Evolutionary conservation across 2,329 filamentous ascomycete species (phyloP).

Genomic region (Botrytis medusae): DNA sequence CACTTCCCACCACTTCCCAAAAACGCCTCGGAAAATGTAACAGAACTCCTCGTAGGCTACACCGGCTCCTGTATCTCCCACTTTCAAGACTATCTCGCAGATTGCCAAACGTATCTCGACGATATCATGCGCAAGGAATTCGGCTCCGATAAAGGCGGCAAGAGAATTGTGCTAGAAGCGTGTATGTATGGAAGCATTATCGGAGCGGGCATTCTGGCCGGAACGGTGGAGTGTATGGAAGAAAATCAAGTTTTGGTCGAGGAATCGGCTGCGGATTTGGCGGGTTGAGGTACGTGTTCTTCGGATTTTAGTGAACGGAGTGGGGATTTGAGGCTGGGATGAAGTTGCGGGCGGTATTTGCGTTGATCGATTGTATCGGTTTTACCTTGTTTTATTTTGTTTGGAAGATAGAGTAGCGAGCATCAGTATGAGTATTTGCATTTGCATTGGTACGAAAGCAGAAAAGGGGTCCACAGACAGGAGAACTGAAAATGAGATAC

Average conservation of each 20-base stretch:
- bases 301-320: background rate
- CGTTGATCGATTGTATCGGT: background rate
- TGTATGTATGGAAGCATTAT: constrained; percentile 63
- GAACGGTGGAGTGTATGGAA: constrained; percentile 27
- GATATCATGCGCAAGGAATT: constrained; percentile 48
- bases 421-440: background rate
- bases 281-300: background rate
- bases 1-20: constrained; percentile 30
- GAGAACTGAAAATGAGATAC: background rate
- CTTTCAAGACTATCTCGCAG: constrained; percentile 70
- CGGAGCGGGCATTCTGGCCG: constrained; percentile 60
- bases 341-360: background rate
- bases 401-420: background rate
- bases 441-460: background rate
- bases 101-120: constrained; percentile 70
- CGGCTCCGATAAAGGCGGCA: constrained; percentile 36
- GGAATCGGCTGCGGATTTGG: background rate
- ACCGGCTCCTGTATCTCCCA: constrained; percentile 79
- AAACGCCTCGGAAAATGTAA: constrained; percentile 30
- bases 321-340: background rate
- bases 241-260: background rate
- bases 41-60: constrained; percentile 72
- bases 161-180: constrained; percentile 51
- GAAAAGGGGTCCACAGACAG: background rate
- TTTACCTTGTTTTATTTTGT: background rate